Evolutionary conservation across 345 rosid species (phyloP).

Genomic region (Euclidium syriacum): DNA sequence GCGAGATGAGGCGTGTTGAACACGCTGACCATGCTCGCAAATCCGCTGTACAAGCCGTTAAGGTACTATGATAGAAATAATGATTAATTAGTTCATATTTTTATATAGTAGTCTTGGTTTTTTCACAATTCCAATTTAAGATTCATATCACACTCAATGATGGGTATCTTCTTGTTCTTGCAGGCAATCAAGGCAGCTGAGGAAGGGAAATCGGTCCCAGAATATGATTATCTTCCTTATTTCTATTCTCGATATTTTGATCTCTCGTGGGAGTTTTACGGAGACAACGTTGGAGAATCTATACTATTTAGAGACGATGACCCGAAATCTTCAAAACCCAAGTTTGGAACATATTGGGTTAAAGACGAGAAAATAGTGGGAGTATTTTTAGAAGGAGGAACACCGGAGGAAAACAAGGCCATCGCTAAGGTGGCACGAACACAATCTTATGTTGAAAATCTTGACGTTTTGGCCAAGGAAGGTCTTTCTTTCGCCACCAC

Average conservation of each 20-base stretch:
- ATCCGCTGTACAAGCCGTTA: conserved; percentile 81
- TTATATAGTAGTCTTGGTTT: no score
- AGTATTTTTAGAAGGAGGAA: conserved; percentile 76
- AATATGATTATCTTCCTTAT: conserved; percentile 31
- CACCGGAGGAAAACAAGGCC: conserved; percentile 68
- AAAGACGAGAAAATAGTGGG: conserved; percentile 75
- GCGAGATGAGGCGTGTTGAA: conserved; percentile 65
- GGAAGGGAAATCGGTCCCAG: conserved; percentile 46
- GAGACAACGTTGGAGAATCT: conserved; percentile 39
- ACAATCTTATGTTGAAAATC: conserved; percentile 52
- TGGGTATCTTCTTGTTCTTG: no score
- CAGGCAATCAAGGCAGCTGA: conserved; percentile 57
- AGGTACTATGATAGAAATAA: no score
- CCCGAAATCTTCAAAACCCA: conserved; percentile 44
- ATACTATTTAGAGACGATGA: conserved; percentile 57
- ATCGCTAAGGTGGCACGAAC: conserved; percentile 69
- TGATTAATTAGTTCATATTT: no score
- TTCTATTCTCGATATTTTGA: conserved; percentile 3
- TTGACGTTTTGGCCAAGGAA: conserved; percentile 51
- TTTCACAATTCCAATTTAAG: no score
- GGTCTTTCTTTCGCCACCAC: conserved; percentile 51
- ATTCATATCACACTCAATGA: no score
- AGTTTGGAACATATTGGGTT: conserved; percentile 76
- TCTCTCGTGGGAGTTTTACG: conserved; percentile 82
- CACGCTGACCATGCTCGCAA: conserved; percentile 81